Conservation (phyloP, 768 basidiomycete species). For the Boletellus sp. region DNA sequence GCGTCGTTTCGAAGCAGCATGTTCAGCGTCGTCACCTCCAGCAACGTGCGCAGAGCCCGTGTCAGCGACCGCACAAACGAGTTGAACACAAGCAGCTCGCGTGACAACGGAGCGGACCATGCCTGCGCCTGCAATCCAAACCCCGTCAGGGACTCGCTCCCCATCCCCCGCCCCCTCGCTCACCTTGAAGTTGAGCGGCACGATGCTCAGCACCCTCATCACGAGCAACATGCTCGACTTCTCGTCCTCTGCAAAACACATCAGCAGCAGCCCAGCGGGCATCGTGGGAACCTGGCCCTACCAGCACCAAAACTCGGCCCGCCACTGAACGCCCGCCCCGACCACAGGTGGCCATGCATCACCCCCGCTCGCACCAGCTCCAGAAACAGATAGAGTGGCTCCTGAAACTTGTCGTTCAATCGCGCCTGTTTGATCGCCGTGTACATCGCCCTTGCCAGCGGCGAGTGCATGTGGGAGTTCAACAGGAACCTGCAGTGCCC, state of each 20-base stretch:
- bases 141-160: constrained; percentile 7
- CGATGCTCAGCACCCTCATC: constrained; percentile 94
- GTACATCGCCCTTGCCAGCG: constrained; percentile 89
- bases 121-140: constrained; percentile 59
- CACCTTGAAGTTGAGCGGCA: constrained; percentile 93
- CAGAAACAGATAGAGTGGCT: constrained; percentile 89
- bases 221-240: constrained; percentile 93
- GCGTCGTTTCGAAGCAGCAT: constrained; percentile 91
- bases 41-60: constrained; percentile 81
- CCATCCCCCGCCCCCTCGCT: not conserved
- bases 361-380: constrained; percentile 96
- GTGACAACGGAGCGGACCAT: constrained; percentile 95
- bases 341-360: constrained; percentile 92
- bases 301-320: constrained; percentile 94
- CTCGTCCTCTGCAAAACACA: constrained; percentile 68
- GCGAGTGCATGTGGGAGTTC: constrained; percentile 84
- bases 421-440: constrained; percentile 72
- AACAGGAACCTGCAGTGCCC: constrained; percentile 67
- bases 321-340: constrained; percentile 82
- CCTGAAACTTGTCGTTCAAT: constrained; percentile 98
- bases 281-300: constrained; percentile 41
- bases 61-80: constrained; percentile 92
- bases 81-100: constrained; percentile 97
- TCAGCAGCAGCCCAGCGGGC: constrained; percentile 20
- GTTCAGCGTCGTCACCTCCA: constrained; percentile 90